Base-by-base conservation (phyloP, 179 eudicot genomes). In the Amaranthus tricolor region DNA sequence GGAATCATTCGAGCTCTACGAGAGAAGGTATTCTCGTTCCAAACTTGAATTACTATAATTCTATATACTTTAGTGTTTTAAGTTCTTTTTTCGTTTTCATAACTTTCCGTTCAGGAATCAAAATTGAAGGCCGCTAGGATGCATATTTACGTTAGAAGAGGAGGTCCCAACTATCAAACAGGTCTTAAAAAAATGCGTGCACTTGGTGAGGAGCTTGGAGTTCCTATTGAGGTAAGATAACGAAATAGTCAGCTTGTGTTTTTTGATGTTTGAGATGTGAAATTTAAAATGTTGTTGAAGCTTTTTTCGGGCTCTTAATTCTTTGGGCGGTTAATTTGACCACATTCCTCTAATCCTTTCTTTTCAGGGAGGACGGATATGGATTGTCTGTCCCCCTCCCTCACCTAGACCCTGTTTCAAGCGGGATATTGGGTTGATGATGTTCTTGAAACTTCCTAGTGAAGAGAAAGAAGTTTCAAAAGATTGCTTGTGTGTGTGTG, bases 131-230 rank as follows among this genome's bases (percentile, higher is more conserved):
- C 97, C 57, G 84, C 97, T 69, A 88, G 94, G 81, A 90, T 92
- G 96, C 82, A 90, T 75, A 85, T 92, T 13, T 92, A 81, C 74
- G 97, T 92, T 55, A 85, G 97, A 66, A 89, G 97, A 84, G 97
- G 97, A 68, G 97, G 98, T 60, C 98, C 98, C 6, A 93, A 91
- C 81, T 93, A 93, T 69, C 96, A 93, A 81, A 89, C 84, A 52
- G 98, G 98, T 52, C 77, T 93, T 74, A 88, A 89, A 10, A 88
- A 85, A 79, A 93, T 93, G 98, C 86, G 96, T 50, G 87, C 88
- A 44, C 82, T 90, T 47, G 94, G 88, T 8, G 86, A 86, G 71
- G 90, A 89, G 82, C 82, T 89, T 51, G 94, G 87, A n/a, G 60
- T 89, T 59, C 90, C 94, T 55, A 77, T 86, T 66, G 88, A 89